Percentiles rank a stretch among this genome's conserved stretches.
phyloP scores from a whole-genome alignment of 495 filamentous ascomycete species.

The Neurospora sp. region DNA sequence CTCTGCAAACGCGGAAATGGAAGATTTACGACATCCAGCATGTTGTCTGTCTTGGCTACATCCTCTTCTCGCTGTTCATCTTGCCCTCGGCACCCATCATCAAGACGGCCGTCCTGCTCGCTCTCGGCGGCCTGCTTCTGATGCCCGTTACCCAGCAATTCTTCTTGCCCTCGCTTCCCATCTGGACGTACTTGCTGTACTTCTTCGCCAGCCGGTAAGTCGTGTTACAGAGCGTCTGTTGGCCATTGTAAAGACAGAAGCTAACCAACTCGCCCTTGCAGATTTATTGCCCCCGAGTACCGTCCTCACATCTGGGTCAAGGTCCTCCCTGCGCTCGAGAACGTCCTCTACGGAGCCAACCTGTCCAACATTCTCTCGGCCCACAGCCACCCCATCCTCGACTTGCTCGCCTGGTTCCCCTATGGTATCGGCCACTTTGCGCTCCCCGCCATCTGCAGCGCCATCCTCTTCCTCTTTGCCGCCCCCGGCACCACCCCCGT shows the following conservation, averaged over 20 bases:
- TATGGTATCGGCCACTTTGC: slow-evolving; percentile 87
- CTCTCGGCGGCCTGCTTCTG: slow-evolving; percentile 59
- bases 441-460: slow-evolving; percentile 63
- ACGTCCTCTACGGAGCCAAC: slow-evolving; percentile 92
- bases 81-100: slow-evolving; percentile 63
- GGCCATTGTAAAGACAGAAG: background rate
- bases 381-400: slow-evolving; percentile 68
- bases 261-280: slow-evolving; percentile 3
- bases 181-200: slow-evolving; percentile 73
- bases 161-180: slow-evolving; percentile 76
- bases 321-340: slow-evolving; percentile 88
- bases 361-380: slow-evolving; percentile 90
- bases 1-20: slow-evolving; percentile 69
- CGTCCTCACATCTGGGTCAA: slow-evolving; percentile 89
- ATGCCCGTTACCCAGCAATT: slow-evolving; percentile 87
- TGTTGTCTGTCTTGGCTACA: slow-evolving; percentile 56
- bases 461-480: slow-evolving; percentile 73
- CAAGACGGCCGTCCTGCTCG: slow-evolving; percentile 57
- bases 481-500: slow-evolving; percentile 76
- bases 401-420: slow-evolving; percentile 84
- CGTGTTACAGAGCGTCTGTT: background rate
- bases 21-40: slow-evolving; percentile 82
- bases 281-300: slow-evolving; percentile 73
- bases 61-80: slow-evolving; percentile 72
- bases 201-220: slow-evolving; percentile 87